Percentiles rank a stretch among this genome's conserved stretches.
Evolutionary conservation across 1,139 yeast genomes (phyloP).

Genomic region (Geotrichum candidum): DNA sequence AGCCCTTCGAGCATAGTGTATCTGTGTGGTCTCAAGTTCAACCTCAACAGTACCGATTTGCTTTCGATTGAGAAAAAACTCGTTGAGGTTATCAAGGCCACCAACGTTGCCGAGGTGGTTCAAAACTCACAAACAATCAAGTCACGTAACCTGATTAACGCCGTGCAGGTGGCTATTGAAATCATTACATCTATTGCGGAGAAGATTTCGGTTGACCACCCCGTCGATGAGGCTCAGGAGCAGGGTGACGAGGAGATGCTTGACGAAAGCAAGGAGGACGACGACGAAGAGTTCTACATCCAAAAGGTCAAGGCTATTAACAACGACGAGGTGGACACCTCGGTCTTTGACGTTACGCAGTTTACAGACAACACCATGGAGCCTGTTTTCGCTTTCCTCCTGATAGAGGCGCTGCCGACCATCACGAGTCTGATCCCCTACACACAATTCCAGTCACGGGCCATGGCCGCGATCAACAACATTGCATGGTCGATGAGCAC

Average conservation of each 20-base stretch:
- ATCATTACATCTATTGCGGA: conserved; percentile 72
- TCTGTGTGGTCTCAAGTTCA: conserved; percentile 27
- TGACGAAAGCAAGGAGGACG: conserved; percentile 16
- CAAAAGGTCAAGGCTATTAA: conserved; percentile 1
- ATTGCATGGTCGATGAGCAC: conserved; percentile 34
- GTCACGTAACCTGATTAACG: conserved; percentile 45
- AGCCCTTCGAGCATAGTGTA: conserved; percentile 18
- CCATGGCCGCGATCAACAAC: conserved; percentile 65
- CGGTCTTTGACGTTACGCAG: conserved; percentile 10
- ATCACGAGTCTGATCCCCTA: conserved; percentile 3
- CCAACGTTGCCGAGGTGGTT: conserved; percentile 43
- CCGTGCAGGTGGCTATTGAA: conserved; percentile 67
- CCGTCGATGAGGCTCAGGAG: conserved; percentile 13
- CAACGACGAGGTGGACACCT: conserved; percentile 6
- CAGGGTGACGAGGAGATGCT: conserved; percentile 19
- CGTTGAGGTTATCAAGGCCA: conserved; percentile 23
- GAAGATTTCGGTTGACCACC: conserved; percentile 38
- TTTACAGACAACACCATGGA: neutral
- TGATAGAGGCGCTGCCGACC: conserved; percentile 1
- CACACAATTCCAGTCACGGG: conserved; percentile 39
- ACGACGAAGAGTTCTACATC: conserved; percentile 14
- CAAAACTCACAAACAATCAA: conserved; percentile 31
- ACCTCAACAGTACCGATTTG: conserved; percentile 20
- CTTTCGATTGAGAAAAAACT: conserved; percentile 26
- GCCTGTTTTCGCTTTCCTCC: conserved; percentile 5